Conservation (phyloP, 2,329 filamentous ascomycete species). For the Lachnellula occidentalis region DNA sequence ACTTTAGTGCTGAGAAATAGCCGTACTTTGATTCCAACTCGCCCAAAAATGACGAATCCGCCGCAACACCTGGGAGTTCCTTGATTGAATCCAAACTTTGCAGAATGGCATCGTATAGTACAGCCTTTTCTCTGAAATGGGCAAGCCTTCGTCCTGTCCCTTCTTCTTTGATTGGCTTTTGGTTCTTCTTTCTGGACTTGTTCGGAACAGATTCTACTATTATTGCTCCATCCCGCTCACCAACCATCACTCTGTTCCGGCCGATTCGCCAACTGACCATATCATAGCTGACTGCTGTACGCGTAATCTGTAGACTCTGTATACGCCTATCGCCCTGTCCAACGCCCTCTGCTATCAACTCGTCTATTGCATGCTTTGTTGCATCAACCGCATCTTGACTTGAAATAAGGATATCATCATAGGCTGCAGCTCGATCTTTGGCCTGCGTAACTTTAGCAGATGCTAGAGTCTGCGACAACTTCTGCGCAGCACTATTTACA, state of each 20-base stretch:
- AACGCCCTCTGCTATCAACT: conserved; percentile 76
- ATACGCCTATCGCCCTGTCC: conserved; percentile 79
- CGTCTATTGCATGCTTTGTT: conserved; percentile 88
- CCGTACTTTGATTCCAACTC: conserved; percentile 73
- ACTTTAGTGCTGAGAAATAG: conserved; percentile 90
- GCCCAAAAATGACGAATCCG: conserved; percentile 68
- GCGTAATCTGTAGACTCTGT: conserved; percentile 88
- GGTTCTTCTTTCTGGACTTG: conserved; percentile 50
- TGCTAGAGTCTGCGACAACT: conserved; percentile 43
- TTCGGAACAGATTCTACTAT: conserved; percentile 42
- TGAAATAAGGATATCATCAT: conserved; percentile 83
- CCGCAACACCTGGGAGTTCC: conserved; percentile 83
- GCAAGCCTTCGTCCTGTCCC: conserved; percentile 70
- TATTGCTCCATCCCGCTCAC: conserved; percentile 70
- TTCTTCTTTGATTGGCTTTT: conserved; percentile 50
- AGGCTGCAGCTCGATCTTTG: conserved; percentile 74
- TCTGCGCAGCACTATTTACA: conserved; percentile 51
- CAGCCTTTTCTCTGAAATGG: conserved; percentile 77
- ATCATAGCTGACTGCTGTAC: conserved; percentile 89
- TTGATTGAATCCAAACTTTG: conserved; percentile 88
- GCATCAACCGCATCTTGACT: conserved; percentile 93
- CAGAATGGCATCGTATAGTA: conserved; percentile 84
- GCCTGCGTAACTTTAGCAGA: conserved; percentile 41
- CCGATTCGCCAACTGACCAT: conserved; percentile 94
- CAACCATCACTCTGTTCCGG: conserved; percentile 82